Base-by-base conservation (phyloP, 208 protist genomes). In the Novymonas esmeraldas region DNA sequence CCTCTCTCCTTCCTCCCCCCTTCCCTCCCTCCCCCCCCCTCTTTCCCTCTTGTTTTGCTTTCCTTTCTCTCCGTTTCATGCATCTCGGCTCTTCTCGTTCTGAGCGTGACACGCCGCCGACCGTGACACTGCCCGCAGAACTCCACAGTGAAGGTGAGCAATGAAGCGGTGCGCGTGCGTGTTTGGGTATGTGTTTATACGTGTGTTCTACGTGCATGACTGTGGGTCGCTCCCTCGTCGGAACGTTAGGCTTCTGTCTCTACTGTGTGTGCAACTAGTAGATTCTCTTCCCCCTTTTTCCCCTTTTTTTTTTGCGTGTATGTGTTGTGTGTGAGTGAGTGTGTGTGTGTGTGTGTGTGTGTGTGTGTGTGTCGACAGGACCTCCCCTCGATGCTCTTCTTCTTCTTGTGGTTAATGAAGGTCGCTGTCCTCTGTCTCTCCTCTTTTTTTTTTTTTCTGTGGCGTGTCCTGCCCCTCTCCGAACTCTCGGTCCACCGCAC, bases 211-310 rank as follows among this genome's bases (percentile, higher is more conserved):
- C n/a, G n/a, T n/a, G n/a, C n/a, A n/a, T n/a, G n/a, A n/a, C n/a
- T n/a, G n/a, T n/a, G n/a, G n/a, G n/a, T n/a, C n/a, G n/a, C n/a
- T n/a, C n/a, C n/a, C n/a, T n/a, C n/a, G n/a, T n/a, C n/a, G n/a
- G n/a, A n/a, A n/a, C n/a, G n/a, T n/a, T n/a, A n/a, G n/a, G n/a
- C n/a, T n/a, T n/a, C n/a, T n/a, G n/a, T n/a, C n/a, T n/a, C n/a
- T n/a, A n/a, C n/a, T n/a, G n/a, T n/a, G n/a, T n/a, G n/a, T n/a
- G n/a, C n/a, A n/a, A n/a, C n/a, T n/a, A n/a, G n/a, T n/a, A n/a
- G n/a, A n/a, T 64, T 62, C 44, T 59, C 46, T 55, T 18, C 57
- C 57, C 52, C 28, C 13, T 59, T 45, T 29, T 65, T 61, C 7
- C 4, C 14, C 18, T 48, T 20, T 48, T 48, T 48, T 6, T n/a